Evolutionary conservation across 106 monocot genomes (phyloP).

Genomic region (Allium cepa): DNA sequence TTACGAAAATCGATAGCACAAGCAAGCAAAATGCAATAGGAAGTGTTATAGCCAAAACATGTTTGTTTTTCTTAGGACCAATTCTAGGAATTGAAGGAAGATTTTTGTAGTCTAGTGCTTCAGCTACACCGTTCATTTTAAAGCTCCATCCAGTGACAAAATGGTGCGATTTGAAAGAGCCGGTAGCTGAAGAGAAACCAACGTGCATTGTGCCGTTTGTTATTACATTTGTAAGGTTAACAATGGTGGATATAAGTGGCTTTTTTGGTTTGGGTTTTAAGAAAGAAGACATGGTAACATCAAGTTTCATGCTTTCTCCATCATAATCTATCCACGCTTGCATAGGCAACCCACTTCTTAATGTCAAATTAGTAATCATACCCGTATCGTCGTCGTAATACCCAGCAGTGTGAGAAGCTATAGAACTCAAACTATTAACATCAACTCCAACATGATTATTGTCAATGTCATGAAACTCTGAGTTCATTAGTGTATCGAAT

Average conservation of each 20-base stretch:
- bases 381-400: neutral
- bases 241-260: slow-evolving; percentile 18
- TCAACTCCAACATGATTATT: slow-evolving; percentile 16
- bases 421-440: slow-evolving; percentile 3
- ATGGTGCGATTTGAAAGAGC: slow-evolving; percentile 2
- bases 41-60: neutral
- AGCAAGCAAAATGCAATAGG: neutral
- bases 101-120: slow-evolving; percentile 2
- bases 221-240: slow-evolving; percentile 21
- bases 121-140: slow-evolving; percentile 16
- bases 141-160: slow-evolving; percentile 48
- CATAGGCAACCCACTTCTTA: slow-evolving; percentile 23
- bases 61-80: neutral
- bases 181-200: slow-evolving; percentile 33
- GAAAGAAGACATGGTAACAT: slow-evolving; percentile 21
- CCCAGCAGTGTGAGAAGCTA: neutral
- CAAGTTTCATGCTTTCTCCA: slow-evolving; percentile 7
- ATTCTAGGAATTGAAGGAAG: neutral
- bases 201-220: slow-evolving; percentile 19
- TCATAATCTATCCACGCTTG: slow-evolving; percentile 38
- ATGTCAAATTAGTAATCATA: neutral
- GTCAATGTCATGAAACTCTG: slow-evolving; percentile 21
- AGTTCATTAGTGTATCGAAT: slow-evolving; percentile 46
- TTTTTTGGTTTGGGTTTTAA: slow-evolving; percentile 14
- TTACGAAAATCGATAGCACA: neutral